Conservation (phyloP, 2,329 filamentous ascomycete genomes). For the Pyrenophora seminiperda region DNA sequence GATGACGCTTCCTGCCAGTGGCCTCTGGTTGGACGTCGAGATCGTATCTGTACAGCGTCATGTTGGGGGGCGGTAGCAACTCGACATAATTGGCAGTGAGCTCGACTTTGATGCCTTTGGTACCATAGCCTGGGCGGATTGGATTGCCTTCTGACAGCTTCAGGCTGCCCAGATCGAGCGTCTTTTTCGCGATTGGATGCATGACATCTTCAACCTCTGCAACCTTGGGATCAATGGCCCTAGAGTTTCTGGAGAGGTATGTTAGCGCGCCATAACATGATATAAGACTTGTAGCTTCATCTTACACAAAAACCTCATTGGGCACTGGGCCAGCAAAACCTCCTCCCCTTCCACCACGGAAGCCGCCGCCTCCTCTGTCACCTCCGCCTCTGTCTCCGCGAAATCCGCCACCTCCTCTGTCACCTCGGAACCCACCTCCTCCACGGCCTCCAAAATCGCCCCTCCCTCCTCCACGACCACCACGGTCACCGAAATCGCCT, state of each 20-base stretch:
- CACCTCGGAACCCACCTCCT: background rate
- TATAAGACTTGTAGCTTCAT: background rate
- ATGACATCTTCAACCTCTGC: constrained; percentile 17
- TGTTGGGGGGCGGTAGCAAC: constrained; percentile 16
- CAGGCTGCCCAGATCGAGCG: constrained; percentile 12
- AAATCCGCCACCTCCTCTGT: background rate
- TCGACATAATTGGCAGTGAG: constrained; percentile 30
- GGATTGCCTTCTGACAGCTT: constrained; percentile 16
- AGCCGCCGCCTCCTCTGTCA: background rate
- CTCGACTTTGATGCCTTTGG: constrained; percentile 17
- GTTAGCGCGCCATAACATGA: background rate
- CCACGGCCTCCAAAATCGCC: background rate
- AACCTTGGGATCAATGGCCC: constrained; percentile 12
- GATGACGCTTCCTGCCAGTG: constrained; percentile 19
- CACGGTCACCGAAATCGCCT: constrained; percentile 1
- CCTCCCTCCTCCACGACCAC: background rate
- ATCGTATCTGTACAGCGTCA: constrained; percentile 23
- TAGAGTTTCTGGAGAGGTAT: constrained; percentile 13
- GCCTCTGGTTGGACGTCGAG: constrained; percentile 15
- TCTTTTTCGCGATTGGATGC: constrained; percentile 18
- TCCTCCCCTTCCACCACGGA: background rate
- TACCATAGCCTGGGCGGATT: constrained; percentile 24
- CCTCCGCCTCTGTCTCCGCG: constrained; percentile 5
- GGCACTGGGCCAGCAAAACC: constrained; percentile 7
- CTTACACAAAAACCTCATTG: constrained; percentile 18